Conservation (phyloP, 2,329 filamentous ascomycete genomes). For the Colletotrichum sp. region DNA sequence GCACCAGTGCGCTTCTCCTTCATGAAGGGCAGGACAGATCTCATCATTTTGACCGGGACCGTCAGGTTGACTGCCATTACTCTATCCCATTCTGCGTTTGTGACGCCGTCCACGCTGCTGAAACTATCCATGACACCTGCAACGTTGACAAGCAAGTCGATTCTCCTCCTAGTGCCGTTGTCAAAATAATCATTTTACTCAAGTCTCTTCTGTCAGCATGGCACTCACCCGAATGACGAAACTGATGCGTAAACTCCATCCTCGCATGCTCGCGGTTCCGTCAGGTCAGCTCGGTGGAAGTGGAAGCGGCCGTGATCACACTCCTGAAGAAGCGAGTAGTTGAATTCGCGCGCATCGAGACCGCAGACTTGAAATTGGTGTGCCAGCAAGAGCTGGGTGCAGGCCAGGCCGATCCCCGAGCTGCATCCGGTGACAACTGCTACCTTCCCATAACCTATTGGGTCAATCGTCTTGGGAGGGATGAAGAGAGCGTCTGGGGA, state of each 20-base stretch:
- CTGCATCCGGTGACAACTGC: conserved; percentile 34
- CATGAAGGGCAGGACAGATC: conserved; percentile 46
- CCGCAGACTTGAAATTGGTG: conserved; percentile 9
- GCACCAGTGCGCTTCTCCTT: conserved; percentile 38
- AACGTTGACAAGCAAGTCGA: conserved; percentile 50
- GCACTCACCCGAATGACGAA: background rate
- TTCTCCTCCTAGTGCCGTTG: conserved; percentile 17
- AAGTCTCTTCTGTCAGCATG: background rate
- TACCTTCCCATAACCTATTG: conserved; percentile 24
- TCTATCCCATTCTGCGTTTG: conserved; percentile 42
- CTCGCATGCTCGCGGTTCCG: conserved; percentile 31
- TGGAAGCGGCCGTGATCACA: conserved; percentile 33
- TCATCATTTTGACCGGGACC: conserved; percentile 48
- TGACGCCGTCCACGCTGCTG: conserved; percentile 39
- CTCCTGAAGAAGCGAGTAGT: conserved; percentile 25
- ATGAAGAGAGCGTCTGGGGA: conserved; percentile 27
- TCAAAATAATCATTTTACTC: background rate
- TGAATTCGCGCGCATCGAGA: background rate
- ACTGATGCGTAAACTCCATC: conserved; percentile 1
- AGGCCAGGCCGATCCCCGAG: conserved; percentile 37
- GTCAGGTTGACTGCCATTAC: conserved; percentile 47
- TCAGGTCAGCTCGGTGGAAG: conserved; percentile 37
- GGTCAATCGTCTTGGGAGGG: conserved; percentile 25
- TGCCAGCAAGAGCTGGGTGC: conserved; percentile 32
- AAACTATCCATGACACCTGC: conserved; percentile 49